Evolutionary conservation across 176 grass and related monocot species (phyloP).

Genomic region (Bromus sterilis): DNA sequence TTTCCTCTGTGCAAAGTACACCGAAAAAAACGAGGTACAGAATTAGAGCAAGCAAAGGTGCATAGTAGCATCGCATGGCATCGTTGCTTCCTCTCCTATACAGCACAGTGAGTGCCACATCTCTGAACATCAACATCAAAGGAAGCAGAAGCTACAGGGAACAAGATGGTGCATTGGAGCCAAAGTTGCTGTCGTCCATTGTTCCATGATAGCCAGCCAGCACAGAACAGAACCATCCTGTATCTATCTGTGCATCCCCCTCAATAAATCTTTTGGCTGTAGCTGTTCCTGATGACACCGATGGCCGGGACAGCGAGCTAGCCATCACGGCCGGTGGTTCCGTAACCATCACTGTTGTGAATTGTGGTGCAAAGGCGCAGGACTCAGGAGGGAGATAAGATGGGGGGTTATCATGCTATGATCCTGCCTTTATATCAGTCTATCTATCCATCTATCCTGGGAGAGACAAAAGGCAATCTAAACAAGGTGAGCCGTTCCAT

Average conservation of each 20-base stretch:
- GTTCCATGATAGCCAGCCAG: slow-evolving; percentile 2
- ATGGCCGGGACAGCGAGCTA: slow-evolving; percentile 21
- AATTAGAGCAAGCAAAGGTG: slow-evolving; percentile 14
- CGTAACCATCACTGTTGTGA: neutral
- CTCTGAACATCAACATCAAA: slow-evolving; percentile 5
- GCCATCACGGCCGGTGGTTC: neutral
- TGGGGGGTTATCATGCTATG: slow-evolving; percentile 11
- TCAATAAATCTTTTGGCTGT: slow-evolving; percentile 19
- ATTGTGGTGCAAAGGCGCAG: slow-evolving; percentile 1
- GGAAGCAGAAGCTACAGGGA: slow-evolving; percentile 22
- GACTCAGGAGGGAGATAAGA: neutral
- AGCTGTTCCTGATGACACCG: slow-evolving; percentile 34
- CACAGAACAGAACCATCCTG: neutral
- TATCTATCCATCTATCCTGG: neutral
- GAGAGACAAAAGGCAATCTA: slow-evolving; percentile 21
- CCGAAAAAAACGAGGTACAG: neutral
- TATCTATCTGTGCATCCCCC: neutral
- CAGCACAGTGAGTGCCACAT: slow-evolving; percentile 30
- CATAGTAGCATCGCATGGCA: neutral
- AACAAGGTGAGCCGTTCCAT: slow-evolving; percentile 8
- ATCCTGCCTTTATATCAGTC: neutral
- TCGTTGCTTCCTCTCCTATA: slow-evolving; percentile 7
- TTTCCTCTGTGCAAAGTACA: slow-evolving; percentile 57
- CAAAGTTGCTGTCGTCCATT: slow-evolving; percentile 35
- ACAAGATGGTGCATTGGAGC: slow-evolving; percentile 6